Evolutionary conservation across 2,329 filamentous ascomycete species (phyloP), one percentile per base, ranked within the genome.

Genomic region (Cordyceps cicadae): DNA sequence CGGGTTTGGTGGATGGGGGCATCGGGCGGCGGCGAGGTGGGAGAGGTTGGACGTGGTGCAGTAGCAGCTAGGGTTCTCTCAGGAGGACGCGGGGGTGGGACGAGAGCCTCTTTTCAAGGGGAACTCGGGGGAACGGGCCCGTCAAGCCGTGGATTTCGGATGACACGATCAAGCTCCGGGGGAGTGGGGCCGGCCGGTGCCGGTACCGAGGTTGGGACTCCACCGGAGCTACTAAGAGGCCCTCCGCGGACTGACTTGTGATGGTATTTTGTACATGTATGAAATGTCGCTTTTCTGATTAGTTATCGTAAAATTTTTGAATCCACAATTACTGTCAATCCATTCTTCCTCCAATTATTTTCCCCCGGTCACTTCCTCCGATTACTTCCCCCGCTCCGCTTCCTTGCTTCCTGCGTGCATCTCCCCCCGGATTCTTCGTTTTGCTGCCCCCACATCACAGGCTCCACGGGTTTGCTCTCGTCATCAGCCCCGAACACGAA

Each of bases 1-100:
- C 87, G 63, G 78, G 77, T 60, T 77, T 71, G n/a, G 19, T 54
- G 1, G 14, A 63, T 45, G 26, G 64, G 26, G 53, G 29, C 66
- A 68, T 68, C 68, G 52, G 9, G 9, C 41, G 43, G 43, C 17
- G 8, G 15, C 39, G 39, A 41, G 5, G 39, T 43, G 39, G 24
- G 24, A n/a, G 5, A 43, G 39, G n/a, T 43, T 17, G 2, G n/a
- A n/a, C n/a, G n/a, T 43, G 39, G 6, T 17, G 4, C 12, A 37
- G 12, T 37, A 9, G 34, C 12, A 37, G 34, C 12, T 12, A 11
- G 12, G 9, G 11, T 12, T 37, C 12, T 37, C 5, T 24, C 5
- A 37, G 14, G 9, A 12, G 34, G 12, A 37, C 34, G n/a, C n/a
- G n/a, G n/a, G n/a, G n/a, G n/a, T n/a, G 12, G 8, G 34, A 14